Evolutionary conservation across 192 early-diverging fungal genomes (phyloP), one percentile per base, ranked within the genome.

Genomic region (Haplosporangium gracile): DNA sequence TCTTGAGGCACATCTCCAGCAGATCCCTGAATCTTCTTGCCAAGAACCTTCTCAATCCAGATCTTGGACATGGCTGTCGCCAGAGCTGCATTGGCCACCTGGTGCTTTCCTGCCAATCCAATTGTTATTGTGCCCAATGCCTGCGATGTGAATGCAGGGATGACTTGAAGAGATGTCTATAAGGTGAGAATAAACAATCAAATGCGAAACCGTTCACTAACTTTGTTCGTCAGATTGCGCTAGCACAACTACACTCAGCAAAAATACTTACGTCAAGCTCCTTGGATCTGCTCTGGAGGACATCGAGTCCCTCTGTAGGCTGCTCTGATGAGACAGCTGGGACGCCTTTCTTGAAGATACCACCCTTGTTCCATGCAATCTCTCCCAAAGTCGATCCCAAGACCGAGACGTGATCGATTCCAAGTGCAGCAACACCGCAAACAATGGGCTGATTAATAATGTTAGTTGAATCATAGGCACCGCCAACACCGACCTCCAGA

Each of bases 341-440:
- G 20, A 95, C 93, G n/a, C 85, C 90, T 0, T 82, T 42, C 89
- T 97, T 97, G 74, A 95, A 93, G 53, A 97, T 97, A 6, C 96
- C 96, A 40, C 92, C 94, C 72, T 97, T 97, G 83, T 97, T 94
- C 95, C 94, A 94, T 15, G 96, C 95, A 79, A 97, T 97, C 73
- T 93, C 79, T 38, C 90, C 92, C 49, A 97, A 82, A 1, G 96
- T 97, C 42, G 93, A 84, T 34, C 96, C 96, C 53, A 97, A 85
- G 22, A 93, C 89, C 18, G 75, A 83, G 75, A 93, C 91, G 72
- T 97, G 96, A 87, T 97, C 96, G 34, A 95, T 88, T 26, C 96
- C 96, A 29, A 97, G 88, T 65, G 96, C 92, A 26, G 96, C 91
- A 10, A 97, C 94, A 60, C 94, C 96, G 76, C 95, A 95, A 2